Evolutionary conservation across 2,329 filamentous ascomycete species (phyloP), one percentile per base, ranked within the genome.

Genomic region (Zarea fungicola): DNA sequence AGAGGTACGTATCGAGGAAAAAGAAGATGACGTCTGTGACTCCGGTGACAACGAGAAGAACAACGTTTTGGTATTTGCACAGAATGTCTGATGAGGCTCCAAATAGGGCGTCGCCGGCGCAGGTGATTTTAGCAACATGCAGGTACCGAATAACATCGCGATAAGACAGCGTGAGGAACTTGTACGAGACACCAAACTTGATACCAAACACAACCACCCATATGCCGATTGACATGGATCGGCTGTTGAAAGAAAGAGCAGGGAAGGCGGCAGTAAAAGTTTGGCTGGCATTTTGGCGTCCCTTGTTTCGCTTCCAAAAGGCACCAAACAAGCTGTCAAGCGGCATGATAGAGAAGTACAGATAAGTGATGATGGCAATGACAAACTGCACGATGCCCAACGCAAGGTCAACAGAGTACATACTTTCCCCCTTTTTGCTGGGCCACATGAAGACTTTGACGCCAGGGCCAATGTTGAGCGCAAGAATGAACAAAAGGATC

Each of bases 1-100:
- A 97, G 35, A 99, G 79, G 63, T 95, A 99, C 5, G 91, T 97
- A 69, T 99, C 93, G 58, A 99, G 79, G 81, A 99, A 99, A 83
- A 97, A 99, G 61, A 99, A 85, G 50, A 93, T 85, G 67, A 97
- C 62, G 65, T 97, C 92, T 43, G 91, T 96, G 11, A 21, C 25
- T 16, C 21, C 36, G 8, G 99, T 96, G 44, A 99, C 70, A 52
- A 81, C 85, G 10, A 99, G 75, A 5, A 95, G 73, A 56, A 99
- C 87, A 55, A 82, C 79, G 0, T 91, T 91, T 62, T 99, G 92
- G 52, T 85, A 75, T 58, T 81, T 73, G 77, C 93, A 99, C 3
- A 99, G 80, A 1, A 79, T 57, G 6, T 73, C 65, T 7, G 57
- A 54, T 18, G 25, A 8, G 6, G n/a, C 7, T 1, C 58, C 42